Base-by-base conservation (phyloP, 331 rosid species). In the Quercus lobata region DNA sequence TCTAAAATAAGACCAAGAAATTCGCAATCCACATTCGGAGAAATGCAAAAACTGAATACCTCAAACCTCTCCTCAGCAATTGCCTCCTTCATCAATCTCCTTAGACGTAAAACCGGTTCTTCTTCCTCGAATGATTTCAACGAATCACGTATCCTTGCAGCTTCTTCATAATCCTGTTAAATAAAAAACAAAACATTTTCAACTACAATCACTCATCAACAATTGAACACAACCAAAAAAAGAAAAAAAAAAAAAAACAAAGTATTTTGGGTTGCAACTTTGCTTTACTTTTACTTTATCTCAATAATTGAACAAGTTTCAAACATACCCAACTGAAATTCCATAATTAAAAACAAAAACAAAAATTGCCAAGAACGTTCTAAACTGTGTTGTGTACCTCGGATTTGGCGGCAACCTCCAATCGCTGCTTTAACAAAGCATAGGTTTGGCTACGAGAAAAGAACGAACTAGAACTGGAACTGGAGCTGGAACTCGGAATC, bases 91-190 rank as follows among this genome's bases (percentile, higher is more conserved):
- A 96, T 76, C 69, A 83, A 71, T 77, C 90, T 87, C 56, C 86
- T 83, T 5, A 96, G 86, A 79, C 91, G 91, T 86, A 96, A 84
- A 75, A 90, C 89, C 79, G 99, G 98, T 73, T 93, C 96, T 66
- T 89, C 96, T 3, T 93, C 92, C 82, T 96, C 98, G 12, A 96
- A 88, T 63, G 85, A 57, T 85, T 84, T 96, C 16, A 96, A 79
- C 18, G 92, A 93, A 72, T 93, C 98, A 6, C 99, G 88, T 44
- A 96, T 89, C 84, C 97, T 93, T 53, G 97, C 96, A 7, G 99
- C 99, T 84, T 96, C 98, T 83, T 91, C 90, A 71, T 96, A 95
- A 81, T 96, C 98, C 99, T 94, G 76, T 49, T 54, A 77, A 37
- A 76, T 78, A 35, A 37, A 41, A 70, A 62, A 27, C 46, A 54